A percentile compares a stretch with the other conserved stretches of the same genome.
Conservation (phyloP, 1,284 basidiomycete species). For the Polyporus tsugae region DNA sequence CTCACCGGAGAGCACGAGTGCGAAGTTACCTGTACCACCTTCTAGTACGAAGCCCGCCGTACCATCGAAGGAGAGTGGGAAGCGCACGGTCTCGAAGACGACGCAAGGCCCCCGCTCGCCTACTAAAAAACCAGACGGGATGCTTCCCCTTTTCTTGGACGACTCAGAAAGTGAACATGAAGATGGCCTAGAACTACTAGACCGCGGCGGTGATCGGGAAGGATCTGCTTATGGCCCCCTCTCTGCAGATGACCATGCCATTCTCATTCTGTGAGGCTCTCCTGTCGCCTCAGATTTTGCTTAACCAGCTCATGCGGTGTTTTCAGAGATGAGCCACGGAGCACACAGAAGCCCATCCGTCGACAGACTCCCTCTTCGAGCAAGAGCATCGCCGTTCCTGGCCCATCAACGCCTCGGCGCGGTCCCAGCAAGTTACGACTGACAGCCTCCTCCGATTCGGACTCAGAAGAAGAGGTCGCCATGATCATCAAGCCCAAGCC, state of each 20-base stretch:
- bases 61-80: neutral
- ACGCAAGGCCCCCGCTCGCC: neutral
- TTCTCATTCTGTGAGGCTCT: slow-evolving; percentile 56
- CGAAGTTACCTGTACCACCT: neutral
- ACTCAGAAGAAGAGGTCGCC: slow-evolving; percentile 23
- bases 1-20: slow-evolving; percentile 21
- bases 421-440: slow-evolving; percentile 1
- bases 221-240: slow-evolving; percentile 15
- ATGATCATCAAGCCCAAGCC: slow-evolving; percentile 11
- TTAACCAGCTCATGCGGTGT: neutral
- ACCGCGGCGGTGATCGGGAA: neutral
- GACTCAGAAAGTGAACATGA: slow-evolving; percentile 42
- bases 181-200: slow-evolving; percentile 17
- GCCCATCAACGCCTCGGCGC: neutral
- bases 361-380: neutral
- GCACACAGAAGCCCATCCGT: slow-evolving; percentile 53
- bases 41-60: neutral
- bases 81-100: neutral
- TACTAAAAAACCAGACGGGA: neutral
- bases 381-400: neutral
- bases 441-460: slow-evolving; percentile 18
- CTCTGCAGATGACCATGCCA: slow-evolving; percentile 46
- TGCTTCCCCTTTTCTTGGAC: slow-evolving; percentile 33
- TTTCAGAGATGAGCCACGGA: slow-evolving; percentile 55
- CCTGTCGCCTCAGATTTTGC: neutral